Evolutionary conservation across 164 flowering plant species (phyloP).

Genomic region (Pachysandra terminalis): DNA sequence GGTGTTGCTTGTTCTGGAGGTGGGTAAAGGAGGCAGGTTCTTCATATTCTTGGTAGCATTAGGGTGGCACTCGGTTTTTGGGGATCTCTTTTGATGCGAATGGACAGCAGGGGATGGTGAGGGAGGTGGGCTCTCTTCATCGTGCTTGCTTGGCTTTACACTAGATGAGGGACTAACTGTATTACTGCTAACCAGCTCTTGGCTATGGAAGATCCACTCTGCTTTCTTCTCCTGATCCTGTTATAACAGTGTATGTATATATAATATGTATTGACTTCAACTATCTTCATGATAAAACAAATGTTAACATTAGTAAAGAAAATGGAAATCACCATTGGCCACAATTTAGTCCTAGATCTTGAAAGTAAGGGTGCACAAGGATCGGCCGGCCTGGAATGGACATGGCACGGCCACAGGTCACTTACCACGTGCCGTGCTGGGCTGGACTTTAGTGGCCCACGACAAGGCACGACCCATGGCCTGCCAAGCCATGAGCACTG

Average conservation of each 20-base stretch:
- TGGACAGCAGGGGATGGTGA: constrained; percentile 30
- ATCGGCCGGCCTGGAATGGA: no score
- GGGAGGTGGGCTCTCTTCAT: constrained; percentile 17
- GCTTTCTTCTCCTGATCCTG: constrained; percentile 33
- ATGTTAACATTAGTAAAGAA: no score
- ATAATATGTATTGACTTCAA: not conserved
- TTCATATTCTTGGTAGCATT: constrained; percentile 51
- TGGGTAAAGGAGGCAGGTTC: constrained; percentile 41
- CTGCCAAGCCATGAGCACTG: no score
- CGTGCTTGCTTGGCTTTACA: constrained; percentile 15
- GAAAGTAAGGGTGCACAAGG: no score
- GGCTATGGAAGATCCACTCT: constrained; percentile 22
- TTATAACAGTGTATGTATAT: not conserved
- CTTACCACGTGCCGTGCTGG: no score
- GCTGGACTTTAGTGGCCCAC: no score
- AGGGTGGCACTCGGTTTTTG: constrained; percentile 55
- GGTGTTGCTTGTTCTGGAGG: constrained; percentile 32
- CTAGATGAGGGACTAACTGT: constrained; percentile 38
- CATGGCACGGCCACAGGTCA: no score
- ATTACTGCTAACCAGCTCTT: constrained; percentile 29
- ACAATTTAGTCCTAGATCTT: no score
- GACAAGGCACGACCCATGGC: no score
- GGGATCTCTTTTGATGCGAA: constrained; percentile 19
- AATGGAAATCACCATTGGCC: no score
- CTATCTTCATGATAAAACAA: not conserved